A percentile compares a stretch with the other conserved stretches of the same genome.
phyloP scores from a whole-genome alignment of 805 yeast species.

The Ogataea salicorniae region DNA sequence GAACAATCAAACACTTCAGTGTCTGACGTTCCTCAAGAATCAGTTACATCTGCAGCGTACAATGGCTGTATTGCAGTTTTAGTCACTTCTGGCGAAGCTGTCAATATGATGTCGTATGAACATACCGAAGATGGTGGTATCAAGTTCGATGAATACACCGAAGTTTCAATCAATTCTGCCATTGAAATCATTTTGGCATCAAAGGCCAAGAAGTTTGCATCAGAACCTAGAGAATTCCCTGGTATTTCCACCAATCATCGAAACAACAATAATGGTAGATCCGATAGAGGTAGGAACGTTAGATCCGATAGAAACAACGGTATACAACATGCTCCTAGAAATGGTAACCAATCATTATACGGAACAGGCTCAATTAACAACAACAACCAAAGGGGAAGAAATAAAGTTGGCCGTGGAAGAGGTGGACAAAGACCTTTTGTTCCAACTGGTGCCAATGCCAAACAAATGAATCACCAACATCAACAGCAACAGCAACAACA shows the following conservation, averaged over 20 bases:
- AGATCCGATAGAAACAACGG: background rate
- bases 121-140: slow-evolving; percentile 65
- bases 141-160: slow-evolving; percentile 77
- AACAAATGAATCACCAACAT: slow-evolving; percentile 4
- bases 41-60: slow-evolving; percentile 72
- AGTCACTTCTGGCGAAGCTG: slow-evolving; percentile 46
- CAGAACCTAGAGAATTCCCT: slow-evolving; percentile 10
- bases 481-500: slow-evolving; percentile 9
- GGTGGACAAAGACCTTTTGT: background rate
- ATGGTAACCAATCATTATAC: background rate
- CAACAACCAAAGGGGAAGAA: slow-evolving; percentile 3
- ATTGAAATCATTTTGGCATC: slow-evolving; percentile 44
- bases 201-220: slow-evolving; percentile 34
- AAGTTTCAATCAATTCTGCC: slow-evolving; percentile 62
- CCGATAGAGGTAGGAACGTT: background rate
- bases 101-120: slow-evolving; percentile 73
- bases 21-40: slow-evolving; percentile 35
- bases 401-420: slow-evolving; percentile 3
- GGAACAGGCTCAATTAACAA: background rate
- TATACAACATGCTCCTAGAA: background rate
- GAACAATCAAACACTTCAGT: slow-evolving; percentile 24
- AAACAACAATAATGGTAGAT: background rate
- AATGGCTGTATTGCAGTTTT: slow-evolving; percentile 72
- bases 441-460: too few relatives aligned
- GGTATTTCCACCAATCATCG: background rate